These are phyloP conservation scores for Colletotrichum cereale DNA, from an alignment of 2,329 filamentous ascomycete species.

Conservation along the genomic window DNA sequence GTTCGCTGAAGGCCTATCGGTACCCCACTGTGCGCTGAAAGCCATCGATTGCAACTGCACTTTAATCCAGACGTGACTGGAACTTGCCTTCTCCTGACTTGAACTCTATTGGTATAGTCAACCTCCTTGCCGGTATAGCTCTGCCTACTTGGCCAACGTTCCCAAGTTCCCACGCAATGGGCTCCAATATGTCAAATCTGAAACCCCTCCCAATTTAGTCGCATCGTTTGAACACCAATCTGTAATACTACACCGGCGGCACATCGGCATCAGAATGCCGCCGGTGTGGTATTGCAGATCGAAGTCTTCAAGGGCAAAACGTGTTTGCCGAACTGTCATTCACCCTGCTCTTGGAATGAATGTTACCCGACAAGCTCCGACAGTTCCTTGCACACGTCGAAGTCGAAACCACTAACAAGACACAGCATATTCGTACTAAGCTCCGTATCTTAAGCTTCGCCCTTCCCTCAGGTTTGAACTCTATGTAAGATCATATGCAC, in stretches of 20 bases:
- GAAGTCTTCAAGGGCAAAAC: conserved; percentile 3
- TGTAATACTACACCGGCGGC: conserved; percentile 30
- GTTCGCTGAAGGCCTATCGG: conserved; percentile 8
- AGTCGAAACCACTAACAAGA: conserved; percentile 1
- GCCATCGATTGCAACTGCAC: conserved; percentile 27
- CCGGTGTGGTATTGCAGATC: not conserved
- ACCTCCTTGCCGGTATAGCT: not conserved
- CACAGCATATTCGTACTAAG: too few relatives aligned
- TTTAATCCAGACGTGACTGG: conserved; percentile 34
- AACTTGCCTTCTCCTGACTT: conserved; percentile 31
- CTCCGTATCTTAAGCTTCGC: conserved; percentile 24
- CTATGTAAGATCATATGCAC: conserved; percentile 1
- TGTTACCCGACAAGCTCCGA: not conserved
- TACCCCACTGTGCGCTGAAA: conserved; percentile 25
- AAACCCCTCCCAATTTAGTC: conserved; percentile 26
- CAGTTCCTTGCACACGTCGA: not conserved
- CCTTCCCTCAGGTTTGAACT: conserved; percentile 27
- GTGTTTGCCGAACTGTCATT: not conserved
- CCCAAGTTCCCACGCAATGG: not conserved
- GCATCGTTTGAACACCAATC: conserved; percentile 30
- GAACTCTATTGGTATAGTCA: not conserved
- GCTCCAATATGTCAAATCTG: conserved; percentile 18
- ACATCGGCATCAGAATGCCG: not conserved
- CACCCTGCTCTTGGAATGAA: not conserved
- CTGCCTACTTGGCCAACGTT: not conserved